Base-by-base conservation (phyloP, 1,284 basidiomycete genomes). In the Ceratobasidium sp. region DNA sequence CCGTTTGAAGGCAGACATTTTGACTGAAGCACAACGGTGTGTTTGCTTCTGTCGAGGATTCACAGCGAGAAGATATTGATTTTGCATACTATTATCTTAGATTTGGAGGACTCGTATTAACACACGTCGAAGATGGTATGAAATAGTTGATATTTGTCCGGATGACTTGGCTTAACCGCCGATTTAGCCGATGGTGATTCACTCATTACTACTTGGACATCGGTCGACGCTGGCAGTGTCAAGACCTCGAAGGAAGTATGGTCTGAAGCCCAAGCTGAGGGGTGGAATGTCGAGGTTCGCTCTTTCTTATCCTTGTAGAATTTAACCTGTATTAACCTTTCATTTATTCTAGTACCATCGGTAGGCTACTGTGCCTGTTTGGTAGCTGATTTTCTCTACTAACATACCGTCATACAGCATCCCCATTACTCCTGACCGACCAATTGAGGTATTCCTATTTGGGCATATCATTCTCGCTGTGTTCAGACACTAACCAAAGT, bases 131-230 rank as follows among this genome's bases (percentile, higher is more conserved):
- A 87, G 86, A 93, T 78, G 90, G 91, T 90, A 81, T 78, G 88
- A 81, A 64, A 31, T n/a, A 1, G 4, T 15, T n/a, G 56, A 45
- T 42, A 35, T 37, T 7, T 7, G 15, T 64, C 75, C 20, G 10
- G 39, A 31, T 51, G 64, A 3, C 73, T 42, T 56, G 69, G 11
- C 31, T 67, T 31, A 7, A 51, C 17, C n/a, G 37, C 51, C 35
- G 8, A 53, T 33, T 82, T 91, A 66, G 92, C 88, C 64, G 90
- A 91, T 13, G 91, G 93, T 77, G 94, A 94, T 3, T 91, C 93
- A 3, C 93, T 98, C 79, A 84, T 96, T 2, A 95, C 97, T 0
- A 97, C 96, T 0, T 99, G 98, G 98, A 96, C 97, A 0, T 90
- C 94, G 23, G 94, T 98, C 13, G 97, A 99, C 82, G 86, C 86